A percentile compares a stretch with the other conserved stretches of the same genome.
Conservation (phyloP, 2,329 filamentous ascomycete genomes). For the Didymella pinodella region DNA sequence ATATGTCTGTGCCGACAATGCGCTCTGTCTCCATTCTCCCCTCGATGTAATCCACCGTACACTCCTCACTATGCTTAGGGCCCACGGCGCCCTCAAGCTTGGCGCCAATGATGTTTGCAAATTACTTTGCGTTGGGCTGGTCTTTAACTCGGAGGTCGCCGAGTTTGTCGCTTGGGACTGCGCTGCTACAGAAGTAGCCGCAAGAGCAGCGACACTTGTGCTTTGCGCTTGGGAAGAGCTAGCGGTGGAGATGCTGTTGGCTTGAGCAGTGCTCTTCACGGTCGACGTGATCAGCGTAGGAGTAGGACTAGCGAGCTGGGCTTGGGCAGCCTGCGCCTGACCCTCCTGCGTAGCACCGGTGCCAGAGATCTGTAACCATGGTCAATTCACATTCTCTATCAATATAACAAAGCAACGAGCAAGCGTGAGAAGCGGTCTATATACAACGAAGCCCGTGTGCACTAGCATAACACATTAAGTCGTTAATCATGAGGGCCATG, state of each 20-base stretch:
- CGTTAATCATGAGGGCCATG: conserved; percentile 16
- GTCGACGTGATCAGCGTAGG: neutral
- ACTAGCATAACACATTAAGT: conserved; percentile 15
- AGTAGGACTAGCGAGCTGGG: neutral
- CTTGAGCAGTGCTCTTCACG: conserved; percentile 1
- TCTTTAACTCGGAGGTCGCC: neutral
- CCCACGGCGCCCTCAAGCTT: conserved; percentile 4
- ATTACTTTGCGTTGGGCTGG: neutral
- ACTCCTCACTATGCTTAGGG: neutral
- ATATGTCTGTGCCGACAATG: neutral
- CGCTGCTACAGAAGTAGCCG: neutral
- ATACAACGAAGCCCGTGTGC: conserved; percentile 3
- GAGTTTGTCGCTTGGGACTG: conserved; percentile 4
- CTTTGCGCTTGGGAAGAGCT: neutral
- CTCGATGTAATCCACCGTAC: neutral
- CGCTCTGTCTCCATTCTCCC: neutral
- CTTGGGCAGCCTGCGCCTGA: conserved; percentile 6
- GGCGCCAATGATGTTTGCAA: conserved; percentile 7
- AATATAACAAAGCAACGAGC: neutral
- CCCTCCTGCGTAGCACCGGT: neutral
- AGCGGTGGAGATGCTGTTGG: neutral
- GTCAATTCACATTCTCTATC: conserved; percentile 3
- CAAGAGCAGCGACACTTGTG: neutral
- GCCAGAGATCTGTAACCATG: conserved; percentile 6
- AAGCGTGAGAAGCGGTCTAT: neutral